Percentiles rank a stretch among this genome's conserved stretches.
Evolutionary conservation across 306 rosid genomes (phyloP).

Genomic region (Rosa rugosa): DNA sequence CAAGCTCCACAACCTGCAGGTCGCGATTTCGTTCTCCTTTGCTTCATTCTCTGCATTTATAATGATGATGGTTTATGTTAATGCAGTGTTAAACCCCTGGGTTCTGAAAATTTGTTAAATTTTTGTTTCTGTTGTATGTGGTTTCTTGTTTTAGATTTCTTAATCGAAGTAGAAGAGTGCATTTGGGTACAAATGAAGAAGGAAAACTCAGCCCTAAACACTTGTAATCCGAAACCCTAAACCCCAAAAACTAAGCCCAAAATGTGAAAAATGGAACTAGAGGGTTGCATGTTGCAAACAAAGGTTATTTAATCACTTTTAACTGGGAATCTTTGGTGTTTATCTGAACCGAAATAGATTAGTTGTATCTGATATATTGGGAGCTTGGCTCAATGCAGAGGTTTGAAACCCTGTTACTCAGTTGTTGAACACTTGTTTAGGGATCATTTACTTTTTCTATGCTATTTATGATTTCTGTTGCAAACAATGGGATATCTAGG

Average conservation of each 20-base stretch:
- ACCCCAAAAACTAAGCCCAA: neutral
- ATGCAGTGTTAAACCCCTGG: neutral
- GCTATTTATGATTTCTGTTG: neutral
- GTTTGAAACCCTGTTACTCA: neutral
- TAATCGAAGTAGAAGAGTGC: neutral
- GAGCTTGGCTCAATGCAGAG: neutral
- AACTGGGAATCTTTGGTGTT: neutral
- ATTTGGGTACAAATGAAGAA: neutral
- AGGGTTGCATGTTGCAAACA: neutral
- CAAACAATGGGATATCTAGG: neutral
- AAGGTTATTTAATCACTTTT: neutral
- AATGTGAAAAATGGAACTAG: neutral
- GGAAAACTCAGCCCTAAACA: neutral
- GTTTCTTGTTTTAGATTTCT: neutral
- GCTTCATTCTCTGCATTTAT: neutral
- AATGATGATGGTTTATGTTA: neutral
- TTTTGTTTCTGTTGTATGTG: neutral
- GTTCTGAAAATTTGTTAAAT: neutral
- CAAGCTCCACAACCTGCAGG: slow-evolving; percentile 50
- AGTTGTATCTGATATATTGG: neutral
- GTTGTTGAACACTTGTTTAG: neutral
- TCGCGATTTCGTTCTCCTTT: neutral
- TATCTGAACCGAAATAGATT: neutral
- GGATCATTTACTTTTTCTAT: no score
- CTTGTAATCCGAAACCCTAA: neutral